Base-by-base conservation (phyloP, 73 alveolate species). In the Tetrahymena malaccensis region DNA sequence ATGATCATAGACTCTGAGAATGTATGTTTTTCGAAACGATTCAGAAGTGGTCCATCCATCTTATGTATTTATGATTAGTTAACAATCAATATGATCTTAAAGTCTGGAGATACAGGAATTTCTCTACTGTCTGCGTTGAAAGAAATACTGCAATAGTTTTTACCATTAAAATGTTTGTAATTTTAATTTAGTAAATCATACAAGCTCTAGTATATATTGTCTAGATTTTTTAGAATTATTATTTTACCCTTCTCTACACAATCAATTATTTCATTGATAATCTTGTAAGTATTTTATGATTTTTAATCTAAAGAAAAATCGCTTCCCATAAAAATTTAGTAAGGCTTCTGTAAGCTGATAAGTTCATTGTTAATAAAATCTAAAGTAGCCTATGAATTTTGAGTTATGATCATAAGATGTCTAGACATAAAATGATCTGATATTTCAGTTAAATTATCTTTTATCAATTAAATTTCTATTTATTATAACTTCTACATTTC, bases 121-220 rank as follows among this genome's bases (percentile, higher is more conserved):
- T 93, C 55, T n/a, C 93, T 94, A 35, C 43, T 44, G 33, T 94
- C 58, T n/a, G 96, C 96, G 11, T 95, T 95, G 19, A 94, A 35
- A 22, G 96, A 44, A 34, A 94, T 83, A 19, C 35, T 55, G 22
- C 96, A 94, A 38, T 94, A 94, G 3, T n/a, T 17, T 56, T 55
- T 43, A 21, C 83, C 94, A 89, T 34, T 43, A 25, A n/a, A 25
- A 0, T 94, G 11, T 21, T 83, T 55, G 43, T 37, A 94, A 55
- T 84, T 94, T 38, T 94, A 93, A 89, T 94, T 93, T 25, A 94
- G 85, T 7, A 94, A 37, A 4, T 94, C 96, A 94, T 94, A 94
- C 35, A 94, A 96, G 37, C 95, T 55, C 17, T 96, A 38, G 33
- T 94, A 94, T 17, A 94, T 94, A 85, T n/a, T 35, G 15, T 94